phyloP scores from a whole-genome alignment of 2,329 filamentous ascomycete genomes.

The Ascochyta pisi region DNA sequence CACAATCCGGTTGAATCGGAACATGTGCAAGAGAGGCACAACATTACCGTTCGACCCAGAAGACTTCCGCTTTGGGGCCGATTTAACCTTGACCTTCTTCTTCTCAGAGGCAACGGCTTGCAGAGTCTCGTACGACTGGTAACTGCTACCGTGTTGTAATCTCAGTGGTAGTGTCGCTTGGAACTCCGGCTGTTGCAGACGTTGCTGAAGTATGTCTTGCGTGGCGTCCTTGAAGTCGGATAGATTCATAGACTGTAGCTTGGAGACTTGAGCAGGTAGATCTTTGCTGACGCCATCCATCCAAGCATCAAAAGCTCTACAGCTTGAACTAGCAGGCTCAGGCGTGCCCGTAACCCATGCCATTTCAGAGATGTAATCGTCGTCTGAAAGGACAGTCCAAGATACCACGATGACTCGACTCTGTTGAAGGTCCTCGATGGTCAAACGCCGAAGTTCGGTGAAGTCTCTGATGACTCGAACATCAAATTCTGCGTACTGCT shows the following conservation, averaged over 20 bases:
- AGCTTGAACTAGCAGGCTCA: slow-evolving; percentile 42
- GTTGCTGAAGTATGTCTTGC: slow-evolving; percentile 24
- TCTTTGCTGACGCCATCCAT: slow-evolving; percentile 53
- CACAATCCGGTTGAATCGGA: slow-evolving; percentile 66
- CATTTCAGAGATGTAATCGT: slow-evolving; percentile 58
- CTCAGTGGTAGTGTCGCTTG: slow-evolving; percentile 49
- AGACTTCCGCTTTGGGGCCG: slow-evolving; percentile 2
- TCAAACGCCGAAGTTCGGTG: slow-evolving; percentile 50
- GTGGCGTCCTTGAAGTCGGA: slow-evolving; percentile 39
- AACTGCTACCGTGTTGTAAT: slow-evolving; percentile 45
- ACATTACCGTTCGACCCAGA: background rate
- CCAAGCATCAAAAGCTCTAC: slow-evolving; percentile 63
- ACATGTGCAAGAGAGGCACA: slow-evolving; percentile 61
- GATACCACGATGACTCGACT: slow-evolving; percentile 64
- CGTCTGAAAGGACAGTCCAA: slow-evolving; percentile 57
- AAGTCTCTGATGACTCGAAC: slow-evolving; percentile 55
- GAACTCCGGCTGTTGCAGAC: slow-evolving; percentile 45
- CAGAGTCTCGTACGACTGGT: slow-evolving; percentile 30
- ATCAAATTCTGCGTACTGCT: slow-evolving; percentile 42
- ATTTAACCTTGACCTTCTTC: background rate
- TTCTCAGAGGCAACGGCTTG: slow-evolving; percentile 1
- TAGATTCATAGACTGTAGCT: slow-evolving; percentile 43
- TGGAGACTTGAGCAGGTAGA: slow-evolving; percentile 52
- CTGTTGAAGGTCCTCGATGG: slow-evolving; percentile 54
- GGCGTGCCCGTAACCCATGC: slow-evolving; percentile 60